Percentiles rank a stretch among this genome's conserved stretches.
Evolutionary conservation across 441 rosid genomes (phyloP).

Genomic region (Sinapis alba): DNA sequence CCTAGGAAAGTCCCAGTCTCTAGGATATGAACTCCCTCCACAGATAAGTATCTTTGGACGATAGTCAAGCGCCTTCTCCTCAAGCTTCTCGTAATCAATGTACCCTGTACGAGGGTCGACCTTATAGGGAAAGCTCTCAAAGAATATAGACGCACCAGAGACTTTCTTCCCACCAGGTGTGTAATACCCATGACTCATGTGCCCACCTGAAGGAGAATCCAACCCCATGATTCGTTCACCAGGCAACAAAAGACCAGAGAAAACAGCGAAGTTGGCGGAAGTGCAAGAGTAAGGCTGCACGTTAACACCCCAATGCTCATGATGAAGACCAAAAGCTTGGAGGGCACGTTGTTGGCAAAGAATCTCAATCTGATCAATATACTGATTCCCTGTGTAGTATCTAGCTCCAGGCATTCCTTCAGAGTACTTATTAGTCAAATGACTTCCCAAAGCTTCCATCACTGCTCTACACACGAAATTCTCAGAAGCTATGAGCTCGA

Average conservation of each 20-base stretch:
- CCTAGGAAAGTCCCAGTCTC: constrained; percentile 68
- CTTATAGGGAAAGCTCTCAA: constrained; percentile 65
- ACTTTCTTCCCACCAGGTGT: constrained; percentile 67
- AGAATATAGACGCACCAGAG: constrained; percentile 64
- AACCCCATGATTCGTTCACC: constrained; percentile 73
- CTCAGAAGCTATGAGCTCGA: constrained; percentile 70
- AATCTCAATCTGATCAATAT: constrained; percentile 63
- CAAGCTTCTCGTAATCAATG: constrained; percentile 64
- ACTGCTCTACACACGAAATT: constrained; percentile 66
- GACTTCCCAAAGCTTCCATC: constrained; percentile 70
- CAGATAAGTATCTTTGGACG: constrained; percentile 71
- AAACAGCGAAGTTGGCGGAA: constrained; percentile 65
- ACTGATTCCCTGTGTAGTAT: constrained; percentile 62
- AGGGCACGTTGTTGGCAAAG: constrained; percentile 62
- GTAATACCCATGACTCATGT: constrained; percentile 66
- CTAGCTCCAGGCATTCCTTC: constrained; percentile 71
- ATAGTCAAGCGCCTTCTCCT: constrained; percentile 71
- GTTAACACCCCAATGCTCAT: constrained; percentile 64
- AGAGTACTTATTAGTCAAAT: constrained; percentile 68
- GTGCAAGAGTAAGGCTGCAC: constrained; percentile 78
- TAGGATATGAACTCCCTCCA: constrained; percentile 73
- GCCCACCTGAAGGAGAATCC: constrained; percentile 72
- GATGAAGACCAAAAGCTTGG: constrained; percentile 48
- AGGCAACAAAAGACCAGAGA: constrained; percentile 53
- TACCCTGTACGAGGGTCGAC: constrained; percentile 59